Percentiles rank a stretch among this genome's conserved stretches.
These are phyloP conservation scores for Canariomyces notabilis DNA, from an alignment of 2,329 filamentous ascomycete genomes.

Conservation along the genomic window DNA sequence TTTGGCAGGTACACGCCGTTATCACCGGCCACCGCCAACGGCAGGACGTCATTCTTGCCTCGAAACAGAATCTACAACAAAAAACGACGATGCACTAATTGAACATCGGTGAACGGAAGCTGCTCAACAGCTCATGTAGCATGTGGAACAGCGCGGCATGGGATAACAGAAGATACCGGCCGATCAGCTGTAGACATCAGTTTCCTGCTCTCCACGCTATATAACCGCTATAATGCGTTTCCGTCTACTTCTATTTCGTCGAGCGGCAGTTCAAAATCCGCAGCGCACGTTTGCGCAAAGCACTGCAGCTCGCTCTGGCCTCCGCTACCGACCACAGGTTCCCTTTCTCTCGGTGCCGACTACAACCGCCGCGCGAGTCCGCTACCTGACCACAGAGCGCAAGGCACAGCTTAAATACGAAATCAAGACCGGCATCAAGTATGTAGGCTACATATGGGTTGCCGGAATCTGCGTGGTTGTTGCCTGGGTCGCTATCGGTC, in stretches of 20 bases:
- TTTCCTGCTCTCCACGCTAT: not conserved
- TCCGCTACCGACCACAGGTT: conserved; percentile 37
- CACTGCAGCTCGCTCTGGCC: conserved; percentile 37
- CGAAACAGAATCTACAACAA: too few species aligned
- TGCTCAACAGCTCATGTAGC: not conserved
- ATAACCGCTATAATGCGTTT: conserved; percentile 34
- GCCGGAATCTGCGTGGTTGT: conserved; percentile 55
- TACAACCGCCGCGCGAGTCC: conserved; percentile 46
- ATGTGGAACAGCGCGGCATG: not conserved
- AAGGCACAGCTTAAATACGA: conserved; percentile 67
- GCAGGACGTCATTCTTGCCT: too few species aligned
- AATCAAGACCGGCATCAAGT: conserved; percentile 63
- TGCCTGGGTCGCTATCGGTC: conserved; percentile 60
- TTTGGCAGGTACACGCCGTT: too few species aligned
- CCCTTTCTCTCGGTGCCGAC: conserved; percentile 47
- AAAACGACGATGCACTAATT: too few species aligned
- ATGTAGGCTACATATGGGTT: conserved; percentile 60
- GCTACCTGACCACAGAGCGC: conserved; percentile 75
- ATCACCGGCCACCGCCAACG: too few species aligned
- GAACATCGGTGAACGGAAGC: too few species aligned
- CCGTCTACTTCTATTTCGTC: conserved; percentile 34
- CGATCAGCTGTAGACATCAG: not conserved
- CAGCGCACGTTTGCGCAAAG: conserved; percentile 54
- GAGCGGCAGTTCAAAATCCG: conserved; percentile 15
- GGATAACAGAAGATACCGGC: not conserved